Conservation (phyloP, 148 eudicot genomes). For the Euryodendron excelsum region DNA sequence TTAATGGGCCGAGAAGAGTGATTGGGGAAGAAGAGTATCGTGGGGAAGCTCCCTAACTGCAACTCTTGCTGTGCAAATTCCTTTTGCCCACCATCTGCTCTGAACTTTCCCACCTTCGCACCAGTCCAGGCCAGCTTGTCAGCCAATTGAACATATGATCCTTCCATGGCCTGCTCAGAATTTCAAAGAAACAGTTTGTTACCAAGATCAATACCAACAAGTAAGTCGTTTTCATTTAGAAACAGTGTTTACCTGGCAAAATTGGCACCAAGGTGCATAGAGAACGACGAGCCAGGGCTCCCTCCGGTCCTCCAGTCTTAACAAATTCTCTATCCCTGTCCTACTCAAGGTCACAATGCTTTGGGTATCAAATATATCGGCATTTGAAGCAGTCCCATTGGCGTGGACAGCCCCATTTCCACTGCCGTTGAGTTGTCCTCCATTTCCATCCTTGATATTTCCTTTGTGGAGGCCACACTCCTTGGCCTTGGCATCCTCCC, state of each 20-base stretch:
- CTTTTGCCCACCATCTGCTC: conserved; percentile 82
- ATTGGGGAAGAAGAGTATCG: conserved; percentile 74
- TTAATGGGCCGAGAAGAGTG: conserved; percentile 65
- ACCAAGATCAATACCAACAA: background rate
- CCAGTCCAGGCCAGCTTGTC: conserved; percentile 63
- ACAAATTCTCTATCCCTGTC: conserved; percentile 71
- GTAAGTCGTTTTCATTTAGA: background rate
- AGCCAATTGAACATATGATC: conserved; percentile 66
- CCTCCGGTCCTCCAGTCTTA: conserved; percentile 55
- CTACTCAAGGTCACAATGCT: conserved; percentile 58
- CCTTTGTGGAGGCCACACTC: too few relatives aligned
- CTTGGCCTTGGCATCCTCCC: conserved; percentile 98
- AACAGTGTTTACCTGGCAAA: conserved; percentile 58
- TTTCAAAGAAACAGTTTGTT: background rate
- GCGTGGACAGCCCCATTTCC: conserved; percentile 36
- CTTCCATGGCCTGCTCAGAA: conserved; percentile 64
- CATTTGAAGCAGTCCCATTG: conserved; percentile 39
- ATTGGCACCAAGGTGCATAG: conserved; percentile 95
- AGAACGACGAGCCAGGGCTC: conserved; percentile 86
- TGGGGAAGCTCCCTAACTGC: conserved; percentile 81
- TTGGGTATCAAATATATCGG: conserved; percentile 58
- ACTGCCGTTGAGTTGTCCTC: conserved; percentile 53
- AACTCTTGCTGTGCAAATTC: conserved; percentile 61
- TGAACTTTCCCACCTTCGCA: conserved; percentile 76
- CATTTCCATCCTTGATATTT: conserved; percentile 57